Percentiles rank a stretch among this genome's conserved stretches.
Evolutionary conservation across 306 rosid genomes (phyloP).

Genomic region (Psophocarpus tetragonolobus): DNA sequence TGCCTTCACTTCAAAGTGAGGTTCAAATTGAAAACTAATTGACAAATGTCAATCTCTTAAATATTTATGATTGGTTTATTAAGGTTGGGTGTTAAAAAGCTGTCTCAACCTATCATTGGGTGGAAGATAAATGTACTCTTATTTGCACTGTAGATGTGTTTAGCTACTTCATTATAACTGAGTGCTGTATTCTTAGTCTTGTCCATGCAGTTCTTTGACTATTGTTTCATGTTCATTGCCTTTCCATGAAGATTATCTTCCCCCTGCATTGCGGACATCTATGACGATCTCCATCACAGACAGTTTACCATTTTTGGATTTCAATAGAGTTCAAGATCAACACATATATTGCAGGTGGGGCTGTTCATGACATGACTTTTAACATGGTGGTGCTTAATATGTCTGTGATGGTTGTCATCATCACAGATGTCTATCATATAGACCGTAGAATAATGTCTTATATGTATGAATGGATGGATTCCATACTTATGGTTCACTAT

Average conservation of each 20-base stretch:
- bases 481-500: constrained; percentile 21
- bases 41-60: background rate
- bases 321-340: constrained; percentile 56
- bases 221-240: constrained; percentile 49
- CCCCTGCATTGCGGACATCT: constrained; percentile 59
- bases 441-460: constrained; percentile 7
- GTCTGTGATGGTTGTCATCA: constrained; percentile 71
- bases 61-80: background rate
- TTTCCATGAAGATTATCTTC: constrained; percentile 59
- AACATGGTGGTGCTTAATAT: constrained; percentile 54
- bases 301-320: constrained; percentile 61
- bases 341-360: constrained; percentile 74
- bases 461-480: constrained; percentile 14
- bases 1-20: background rate
- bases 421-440: constrained; percentile 61
- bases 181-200: constrained; percentile 32
- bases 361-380: constrained; percentile 48
- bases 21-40: background rate
- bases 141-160: constrained; percentile 2
- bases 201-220: constrained; percentile 50
- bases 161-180: constrained; percentile 6
- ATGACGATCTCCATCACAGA: constrained; percentile 70
- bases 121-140: constrained; percentile 23
- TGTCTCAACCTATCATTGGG: background rate
- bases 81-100: constrained; percentile 4